phyloP scores from a whole-genome alignment of 805 yeast species.

The Candida loeiensis region DNA sequence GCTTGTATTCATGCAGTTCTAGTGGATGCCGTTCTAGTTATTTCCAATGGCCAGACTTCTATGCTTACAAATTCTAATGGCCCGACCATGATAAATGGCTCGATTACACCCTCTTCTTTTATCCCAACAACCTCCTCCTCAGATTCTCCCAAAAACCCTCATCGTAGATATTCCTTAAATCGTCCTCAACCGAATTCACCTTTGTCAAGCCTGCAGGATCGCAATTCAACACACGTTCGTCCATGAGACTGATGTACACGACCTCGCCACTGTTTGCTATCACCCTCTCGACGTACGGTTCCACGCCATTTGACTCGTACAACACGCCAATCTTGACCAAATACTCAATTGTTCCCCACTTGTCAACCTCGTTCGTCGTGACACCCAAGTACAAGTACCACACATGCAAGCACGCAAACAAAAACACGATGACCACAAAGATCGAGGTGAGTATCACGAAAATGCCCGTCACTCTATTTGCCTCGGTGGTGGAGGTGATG shows the following conservation, averaged over 20 bases:
- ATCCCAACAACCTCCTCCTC: slow-evolving; percentile 25
- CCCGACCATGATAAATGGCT: no score
- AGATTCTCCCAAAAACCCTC: slow-evolving; percentile 44
- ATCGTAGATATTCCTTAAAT: slow-evolving; percentile 47
- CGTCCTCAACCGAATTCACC: slow-evolving; percentile 24
- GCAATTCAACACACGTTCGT: slow-evolving; percentile 17
- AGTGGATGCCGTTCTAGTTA: no score
- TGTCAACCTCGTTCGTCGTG: slow-evolving; percentile 70
- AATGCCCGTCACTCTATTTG: slow-evolving; percentile 28
- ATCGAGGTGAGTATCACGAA: slow-evolving; percentile 43
- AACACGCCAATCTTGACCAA: slow-evolving; percentile 21
- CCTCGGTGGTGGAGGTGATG: slow-evolving; percentile 15
- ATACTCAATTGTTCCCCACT: slow-evolving; percentile 65
- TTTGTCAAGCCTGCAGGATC: slow-evolving; percentile 13
- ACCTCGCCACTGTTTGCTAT: slow-evolving; percentile 8
- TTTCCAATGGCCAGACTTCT: no score
- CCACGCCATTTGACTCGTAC: slow-evolving; percentile 6
- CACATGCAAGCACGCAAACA: slow-evolving; percentile 36
- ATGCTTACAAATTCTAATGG: no score
- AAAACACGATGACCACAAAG: slow-evolving; percentile 39
- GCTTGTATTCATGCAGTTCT: no score
- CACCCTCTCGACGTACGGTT: slow-evolving; percentile 15
- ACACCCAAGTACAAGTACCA: slow-evolving; percentile 58
- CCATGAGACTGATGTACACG: slow-evolving; percentile 28
- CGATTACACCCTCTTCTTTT: no score